Evolutionary conservation across 2,329 filamentous ascomycete genomes (phyloP).

Genomic region (Boeremia exigua): DNA sequence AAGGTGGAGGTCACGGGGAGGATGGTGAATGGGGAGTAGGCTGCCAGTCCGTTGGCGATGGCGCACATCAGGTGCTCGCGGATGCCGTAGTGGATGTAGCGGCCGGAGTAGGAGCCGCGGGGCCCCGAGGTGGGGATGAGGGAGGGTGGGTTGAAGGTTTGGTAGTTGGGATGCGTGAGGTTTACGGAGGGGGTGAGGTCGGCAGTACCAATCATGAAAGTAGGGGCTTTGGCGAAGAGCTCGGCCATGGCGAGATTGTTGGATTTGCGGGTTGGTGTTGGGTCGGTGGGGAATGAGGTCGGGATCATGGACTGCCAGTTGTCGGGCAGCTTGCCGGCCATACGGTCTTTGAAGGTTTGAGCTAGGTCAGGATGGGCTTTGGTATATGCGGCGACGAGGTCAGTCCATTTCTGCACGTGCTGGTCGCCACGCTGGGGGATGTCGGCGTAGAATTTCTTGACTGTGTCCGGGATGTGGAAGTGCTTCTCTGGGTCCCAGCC

Average conservation of each 20-base stretch:
- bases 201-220: slow-evolving; percentile 77
- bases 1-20: slow-evolving; percentile 65
- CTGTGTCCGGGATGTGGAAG: slow-evolving; percentile 53
- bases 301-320: slow-evolving; percentile 60
- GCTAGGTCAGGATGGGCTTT: slow-evolving; percentile 56
- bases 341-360: slow-evolving; percentile 56
- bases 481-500: slow-evolving; percentile 57
- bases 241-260: slow-evolving; percentile 59
- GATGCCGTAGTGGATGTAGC: slow-evolving; percentile 56
- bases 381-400: slow-evolving; percentile 52
- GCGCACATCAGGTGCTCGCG: slow-evolving; percentile 47
- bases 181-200: slow-evolving; percentile 61
- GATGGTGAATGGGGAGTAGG: slow-evolving; percentile 53
- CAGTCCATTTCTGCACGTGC: slow-evolving; percentile 57
- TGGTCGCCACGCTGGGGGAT: slow-evolving; percentile 55
- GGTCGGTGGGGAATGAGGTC: slow-evolving; percentile 54
- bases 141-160: slow-evolving; percentile 55
- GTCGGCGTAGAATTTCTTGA: slow-evolving; percentile 60
- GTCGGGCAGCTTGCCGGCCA: slow-evolving; percentile 56
- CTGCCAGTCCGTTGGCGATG: slow-evolving; percentile 62
- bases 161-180: slow-evolving; percentile 59
- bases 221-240: slow-evolving; percentile 79
- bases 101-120: slow-evolving; percentile 61
- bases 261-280: slow-evolving; percentile 60
- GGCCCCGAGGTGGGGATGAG: slow-evolving; percentile 51